phyloP scores from a whole-genome alignment of 2,329 filamentous ascomycete genomes.

The Trichophyton benhamiae region DNA sequence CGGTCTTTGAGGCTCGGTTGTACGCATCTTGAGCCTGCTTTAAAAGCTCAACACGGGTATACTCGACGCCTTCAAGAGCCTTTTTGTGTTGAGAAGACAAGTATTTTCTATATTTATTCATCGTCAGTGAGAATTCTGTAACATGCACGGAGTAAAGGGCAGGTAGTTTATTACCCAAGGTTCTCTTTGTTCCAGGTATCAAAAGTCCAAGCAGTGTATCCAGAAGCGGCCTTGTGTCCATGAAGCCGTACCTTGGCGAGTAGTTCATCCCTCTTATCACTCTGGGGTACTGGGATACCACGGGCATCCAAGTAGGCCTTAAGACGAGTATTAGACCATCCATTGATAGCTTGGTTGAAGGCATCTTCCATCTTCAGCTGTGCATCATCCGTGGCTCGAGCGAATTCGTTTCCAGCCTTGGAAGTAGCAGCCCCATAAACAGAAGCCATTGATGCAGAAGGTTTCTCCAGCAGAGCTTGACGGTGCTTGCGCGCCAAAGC shows the following conservation, averaged over 20 bases:
- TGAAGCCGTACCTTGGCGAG: constrained; percentile 62
- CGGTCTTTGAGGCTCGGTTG: constrained; percentile 36
- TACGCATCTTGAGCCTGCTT: constrained; percentile 41
- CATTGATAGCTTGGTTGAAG: constrained; percentile 49
- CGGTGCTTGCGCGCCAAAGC: constrained; percentile 83
- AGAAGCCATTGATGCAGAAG: constrained; percentile 25
- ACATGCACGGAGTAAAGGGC: neutral
- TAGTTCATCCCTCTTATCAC: constrained; percentile 58
- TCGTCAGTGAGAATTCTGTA: neutral
- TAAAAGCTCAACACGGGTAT: constrained; percentile 60
- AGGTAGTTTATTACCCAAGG: constrained; percentile 38
- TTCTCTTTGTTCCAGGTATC: constrained; percentile 64
- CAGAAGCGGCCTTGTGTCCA: constrained; percentile 55
- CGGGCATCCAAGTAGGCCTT: constrained; percentile 69
- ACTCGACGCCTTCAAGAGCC: constrained; percentile 49
- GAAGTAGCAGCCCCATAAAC: constrained; percentile 59
- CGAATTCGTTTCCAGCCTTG: constrained; percentile 62
- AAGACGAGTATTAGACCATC: constrained; percentile 64
- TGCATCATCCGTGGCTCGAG: constrained; percentile 60
- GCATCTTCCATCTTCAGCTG: constrained; percentile 50
- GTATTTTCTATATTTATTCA: constrained; percentile 31
- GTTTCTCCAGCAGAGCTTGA: constrained; percentile 40
- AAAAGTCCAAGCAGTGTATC: constrained; percentile 64
- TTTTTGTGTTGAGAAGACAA: constrained; percentile 39
- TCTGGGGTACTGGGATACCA: constrained; percentile 61